These are phyloP conservation scores for Plasmodium reichenowi DNA, from an alignment of 169 alveolate genomes.

Conservation along the genomic window DNA sequence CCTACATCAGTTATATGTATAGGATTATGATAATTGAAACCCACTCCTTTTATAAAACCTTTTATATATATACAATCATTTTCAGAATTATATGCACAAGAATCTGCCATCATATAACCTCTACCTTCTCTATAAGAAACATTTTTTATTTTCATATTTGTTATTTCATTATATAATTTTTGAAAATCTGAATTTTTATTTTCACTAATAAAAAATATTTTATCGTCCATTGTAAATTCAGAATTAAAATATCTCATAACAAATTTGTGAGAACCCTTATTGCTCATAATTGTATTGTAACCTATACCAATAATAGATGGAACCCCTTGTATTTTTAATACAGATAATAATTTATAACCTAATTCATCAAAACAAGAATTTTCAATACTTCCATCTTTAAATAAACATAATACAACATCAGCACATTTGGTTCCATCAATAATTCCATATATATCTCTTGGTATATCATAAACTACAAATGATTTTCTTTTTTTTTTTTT, in stretches of 20 bases:
- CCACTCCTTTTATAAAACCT: conserved; percentile 85
- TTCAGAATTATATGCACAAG: conserved; percentile 74
- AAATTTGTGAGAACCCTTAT: conserved; percentile 47
- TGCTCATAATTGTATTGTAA: conserved; percentile 71
- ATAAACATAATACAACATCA: conserved; percentile 58
- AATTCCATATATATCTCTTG: conserved; percentile 72
- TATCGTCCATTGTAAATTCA: conserved; percentile 83
- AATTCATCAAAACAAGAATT: conserved; percentile 61
- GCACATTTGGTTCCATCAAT: conserved; percentile 78
- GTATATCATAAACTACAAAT: conserved; percentile 59
- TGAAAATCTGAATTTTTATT: conserved; percentile 9
- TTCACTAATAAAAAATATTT: conserved; percentile 63
- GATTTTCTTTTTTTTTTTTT: conserved; percentile 61
- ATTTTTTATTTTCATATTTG: conserved; percentile 73
- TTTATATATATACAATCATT: conserved; percentile 74
- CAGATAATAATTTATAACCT: conserved; percentile 80
- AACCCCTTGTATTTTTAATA: conserved; percentile 83
- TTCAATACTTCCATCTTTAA: conserved; percentile 65
- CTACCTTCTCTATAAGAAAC: conserved; percentile 84
- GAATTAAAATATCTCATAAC: conserved; percentile 83
- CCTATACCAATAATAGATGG: conserved; percentile 86
- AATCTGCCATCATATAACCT: conserved; percentile 83
- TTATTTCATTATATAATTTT: conserved; percentile 75
- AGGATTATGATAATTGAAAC: conserved; percentile 82
- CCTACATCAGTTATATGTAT: conserved; percentile 84